phyloP scores from a whole-genome alignment of 768 basidiomycete genomes.

The Sistotremastrum niveocremeum region DNA sequence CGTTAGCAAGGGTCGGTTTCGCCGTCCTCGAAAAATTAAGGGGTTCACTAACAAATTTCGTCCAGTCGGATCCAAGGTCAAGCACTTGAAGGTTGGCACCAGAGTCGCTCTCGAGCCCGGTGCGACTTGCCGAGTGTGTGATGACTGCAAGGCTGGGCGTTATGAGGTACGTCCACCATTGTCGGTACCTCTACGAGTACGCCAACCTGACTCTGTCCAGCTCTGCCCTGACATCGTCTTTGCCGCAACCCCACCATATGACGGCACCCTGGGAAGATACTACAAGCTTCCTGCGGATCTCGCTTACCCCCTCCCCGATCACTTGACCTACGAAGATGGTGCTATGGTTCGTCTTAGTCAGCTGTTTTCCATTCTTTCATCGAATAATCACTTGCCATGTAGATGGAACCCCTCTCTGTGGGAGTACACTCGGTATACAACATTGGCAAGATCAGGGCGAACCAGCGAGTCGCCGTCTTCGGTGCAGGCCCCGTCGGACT shows the following conservation, averaged over 20 bases:
- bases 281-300: slow-evolving; percentile 81
- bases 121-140: slow-evolving; percentile 70
- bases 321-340: slow-evolving; percentile 83
- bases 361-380: not conserved
- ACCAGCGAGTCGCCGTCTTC: slow-evolving; percentile 70
- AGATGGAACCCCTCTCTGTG: slow-evolving; percentile 94
- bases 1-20: slow-evolving; percentile 42
- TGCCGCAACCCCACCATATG: slow-evolving; percentile 87
- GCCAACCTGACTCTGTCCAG: slow-evolving; percentile 21
- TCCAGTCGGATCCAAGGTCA: slow-evolving; percentile 64
- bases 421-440: slow-evolving; percentile 79
- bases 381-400: not conserved
- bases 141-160: slow-evolving; percentile 69
- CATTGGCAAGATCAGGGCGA: slow-evolving; percentile 57
- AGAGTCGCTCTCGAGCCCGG: slow-evolving; percentile 90
- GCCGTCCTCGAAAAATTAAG: not conserved
- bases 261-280: slow-evolving; percentile 80
- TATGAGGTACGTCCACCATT: slow-evolving; percentile 47
- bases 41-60: not conserved
- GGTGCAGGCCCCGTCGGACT: slow-evolving; percentile 86
- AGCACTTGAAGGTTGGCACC: slow-evolving; percentile 66
- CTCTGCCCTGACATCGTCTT: slow-evolving; percentile 79
- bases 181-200: not conserved
- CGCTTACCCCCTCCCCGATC: slow-evolving; percentile 69
- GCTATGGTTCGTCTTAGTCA: slow-evolving; percentile 54